phyloP scores from a whole-genome alignment of 768 basidiomycete genomes.

The Phylloporus arenicola region DNA sequence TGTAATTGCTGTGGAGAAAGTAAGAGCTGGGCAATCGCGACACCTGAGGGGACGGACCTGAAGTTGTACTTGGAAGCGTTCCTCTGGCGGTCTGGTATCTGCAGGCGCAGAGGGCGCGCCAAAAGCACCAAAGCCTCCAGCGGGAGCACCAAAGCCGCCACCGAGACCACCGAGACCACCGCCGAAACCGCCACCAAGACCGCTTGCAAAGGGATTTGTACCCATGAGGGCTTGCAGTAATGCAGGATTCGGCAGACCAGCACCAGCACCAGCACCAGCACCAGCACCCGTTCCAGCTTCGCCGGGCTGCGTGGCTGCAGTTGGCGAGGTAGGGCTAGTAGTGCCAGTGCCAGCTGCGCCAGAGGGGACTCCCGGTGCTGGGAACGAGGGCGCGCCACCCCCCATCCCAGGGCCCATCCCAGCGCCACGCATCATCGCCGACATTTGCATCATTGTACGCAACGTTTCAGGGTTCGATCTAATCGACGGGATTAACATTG shows the following conservation, averaged over 20 bases:
- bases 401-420: conserved; percentile 31
- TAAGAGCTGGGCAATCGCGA: not conserved
- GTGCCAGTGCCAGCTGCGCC: conserved; percentile 9
- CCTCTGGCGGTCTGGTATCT: conserved; percentile 78
- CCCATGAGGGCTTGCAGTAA: conserved; percentile 31
- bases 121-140: conserved; percentile 20
- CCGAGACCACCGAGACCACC: conserved; percentile 25
- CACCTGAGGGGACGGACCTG: conserved; percentile 41
- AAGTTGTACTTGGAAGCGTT: conserved; percentile 84
- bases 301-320: conserved; percentile 15
- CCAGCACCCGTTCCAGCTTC: conserved; percentile 22
- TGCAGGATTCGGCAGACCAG: conserved; percentile 37
- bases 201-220: conserved; percentile 3
- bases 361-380: conserved; percentile 57
- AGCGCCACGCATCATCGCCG: conserved; percentile 27
- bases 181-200: conserved; percentile 8
- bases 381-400: conserved; percentile 40
- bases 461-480: conserved; percentile 76
- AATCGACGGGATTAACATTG: not conserved
- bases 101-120: conserved; percentile 39
- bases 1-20: conserved; percentile 69
- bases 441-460: conserved; percentile 73
- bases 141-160: conserved; percentile 22
- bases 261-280: conserved; percentile 1
- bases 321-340: conserved; percentile 20